Base-by-base conservation (phyloP, 441 rosid species). In the Heliophila coronopifolia region DNA sequence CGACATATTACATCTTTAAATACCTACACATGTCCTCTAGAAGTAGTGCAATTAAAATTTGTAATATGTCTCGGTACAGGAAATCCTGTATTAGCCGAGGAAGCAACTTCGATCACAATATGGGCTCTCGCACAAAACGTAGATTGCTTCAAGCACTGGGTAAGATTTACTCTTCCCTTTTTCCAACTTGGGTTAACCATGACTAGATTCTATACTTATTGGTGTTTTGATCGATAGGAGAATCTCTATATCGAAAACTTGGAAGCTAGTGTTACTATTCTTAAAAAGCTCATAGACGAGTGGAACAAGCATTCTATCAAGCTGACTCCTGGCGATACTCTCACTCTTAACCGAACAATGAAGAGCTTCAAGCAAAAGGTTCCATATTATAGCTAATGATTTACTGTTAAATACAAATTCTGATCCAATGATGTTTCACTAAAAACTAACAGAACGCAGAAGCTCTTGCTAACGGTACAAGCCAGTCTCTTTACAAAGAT, bases 81-180 rank as follows among this genome's bases (percentile, higher is more conserved):
- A 44, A 68, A 61, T 55, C 63, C 78, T 9, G 74, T 72, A 27
- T 70, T 87, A 61, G 77, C 86, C 20, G 74, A 73, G 71, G 98
- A 87, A 76, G 91, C 94, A 1, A 71, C 81, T 67, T 69, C 65
- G 30, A 63, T 87, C 55, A 66, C 70, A 56, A 56, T 78, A 33
- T 87, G 96, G 98, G 84, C 86, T 43, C 67, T 91, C 68, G 65
- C 73, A 12, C 78, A 79, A 66, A 79, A 78, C 37, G 49, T 66
- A 36, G 98, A 87, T 39, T 87, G 93, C 72, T 87, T 77, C 76
- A 79, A 72, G 74, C 89, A 72, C 20, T 91, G 96, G 98, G 98
- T 87, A 57, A 58, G 88, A 32, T 54, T 23, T 30, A 16, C 35
- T 46, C 31, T 37, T 30, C 15, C 36, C 7, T 20, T 38, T 38